A percentile compares a stretch with the other conserved stretches of the same genome.
Conservation (phyloP, 2,329 filamentous ascomycete genomes). For the Sporothrix brunneoviolacea region DNA sequence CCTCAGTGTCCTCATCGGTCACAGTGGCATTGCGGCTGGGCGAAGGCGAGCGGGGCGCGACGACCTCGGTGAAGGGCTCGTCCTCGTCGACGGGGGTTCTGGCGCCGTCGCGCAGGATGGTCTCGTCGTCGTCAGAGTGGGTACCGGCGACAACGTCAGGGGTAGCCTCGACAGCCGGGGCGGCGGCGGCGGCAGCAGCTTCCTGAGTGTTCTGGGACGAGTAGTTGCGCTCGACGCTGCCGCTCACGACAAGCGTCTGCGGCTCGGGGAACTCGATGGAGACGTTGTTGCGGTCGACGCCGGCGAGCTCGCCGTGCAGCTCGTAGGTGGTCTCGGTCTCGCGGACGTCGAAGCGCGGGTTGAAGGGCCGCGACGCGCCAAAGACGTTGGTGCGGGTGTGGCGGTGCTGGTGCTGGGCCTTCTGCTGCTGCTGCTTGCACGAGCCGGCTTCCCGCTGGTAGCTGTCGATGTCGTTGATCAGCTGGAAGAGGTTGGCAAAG, state of each 20-base stretch:
- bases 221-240: conserved; percentile 59
- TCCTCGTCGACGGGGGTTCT: conserved; percentile 28
- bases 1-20: conserved; percentile 48
- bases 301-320: conserved; percentile 73
- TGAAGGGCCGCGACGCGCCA: conserved; percentile 39
- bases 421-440: neutral
- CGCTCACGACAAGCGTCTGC: conserved; percentile 65
- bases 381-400: conserved; percentile 16
- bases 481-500: conserved; percentile 46
- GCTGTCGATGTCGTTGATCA: conserved; percentile 55
- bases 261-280: conserved; percentile 72
- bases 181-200: conserved; percentile 33
- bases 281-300: conserved; percentile 66
- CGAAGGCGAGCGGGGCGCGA: conserved; percentile 18
- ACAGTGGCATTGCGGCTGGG: conserved; percentile 48
- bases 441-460: conserved; percentile 38
- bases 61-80: conserved; percentile 31
- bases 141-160: conserved; percentile 10
- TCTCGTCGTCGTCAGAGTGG: conserved; percentile 20
- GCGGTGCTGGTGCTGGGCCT: neutral
- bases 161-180: neutral
- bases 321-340: conserved; percentile 64
- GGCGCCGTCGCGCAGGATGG: neutral
- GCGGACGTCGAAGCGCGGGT: conserved; percentile 71
- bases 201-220: conserved; percentile 31